Evolutionary conservation across 2,329 filamentous ascomycete genomes (phyloP).

Genomic region (Pseudogymnoascus sp.): DNA sequence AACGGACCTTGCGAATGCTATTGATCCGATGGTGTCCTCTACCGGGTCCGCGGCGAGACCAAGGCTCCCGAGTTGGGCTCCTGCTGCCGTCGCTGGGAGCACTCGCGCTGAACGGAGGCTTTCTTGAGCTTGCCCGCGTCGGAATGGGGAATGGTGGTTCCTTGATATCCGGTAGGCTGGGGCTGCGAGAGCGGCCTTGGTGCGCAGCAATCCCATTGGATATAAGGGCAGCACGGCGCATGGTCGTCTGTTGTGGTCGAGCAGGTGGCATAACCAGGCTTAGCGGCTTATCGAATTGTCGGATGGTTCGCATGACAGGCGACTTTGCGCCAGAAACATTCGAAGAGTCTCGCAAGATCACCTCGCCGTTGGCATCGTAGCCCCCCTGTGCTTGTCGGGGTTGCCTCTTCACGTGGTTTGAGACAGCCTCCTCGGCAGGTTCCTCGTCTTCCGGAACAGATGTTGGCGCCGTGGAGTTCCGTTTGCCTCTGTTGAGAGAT

Average conservation of each 20-base stretch:
- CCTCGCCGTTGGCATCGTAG: constrained; percentile 16
- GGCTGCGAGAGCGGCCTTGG: constrained; percentile 53
- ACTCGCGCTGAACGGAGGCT: constrained; percentile 57
- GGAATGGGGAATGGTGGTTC: constrained; percentile 89
- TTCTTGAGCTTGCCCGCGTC: constrained; percentile 75
- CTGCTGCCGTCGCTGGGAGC: constrained; percentile 60
- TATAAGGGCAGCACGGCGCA: constrained; percentile 72
- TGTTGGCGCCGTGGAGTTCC: constrained; percentile 17
- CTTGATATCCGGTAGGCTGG: constrained; percentile 49
- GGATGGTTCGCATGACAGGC: constrained; percentile 15
- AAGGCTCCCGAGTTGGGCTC: constrained; percentile 63
- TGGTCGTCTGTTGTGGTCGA: constrained; percentile 38
- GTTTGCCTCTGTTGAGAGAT: constrained; percentile 15
- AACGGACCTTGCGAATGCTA: constrained; percentile 76
- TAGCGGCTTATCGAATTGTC: constrained; percentile 26
- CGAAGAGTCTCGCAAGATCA: constrained; percentile 17
- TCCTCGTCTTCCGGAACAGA: constrained; percentile 24
- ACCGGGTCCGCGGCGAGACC: constrained; percentile 41
- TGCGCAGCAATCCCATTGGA: constrained; percentile 69
- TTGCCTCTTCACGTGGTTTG: constrained; percentile 14
- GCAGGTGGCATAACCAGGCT: constrained; percentile 20
- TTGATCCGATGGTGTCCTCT: constrained; percentile 44
- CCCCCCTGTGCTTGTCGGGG: constrained; percentile 12
- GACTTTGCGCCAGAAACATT: constrained; percentile 13
- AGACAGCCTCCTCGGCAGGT: constrained; percentile 14